A percentile compares a stretch with the other conserved stretches of the same genome.
Evolutionary conservation across 768 basidiomycete species (phyloP).

Genomic region (Lactarius vividus): DNA sequence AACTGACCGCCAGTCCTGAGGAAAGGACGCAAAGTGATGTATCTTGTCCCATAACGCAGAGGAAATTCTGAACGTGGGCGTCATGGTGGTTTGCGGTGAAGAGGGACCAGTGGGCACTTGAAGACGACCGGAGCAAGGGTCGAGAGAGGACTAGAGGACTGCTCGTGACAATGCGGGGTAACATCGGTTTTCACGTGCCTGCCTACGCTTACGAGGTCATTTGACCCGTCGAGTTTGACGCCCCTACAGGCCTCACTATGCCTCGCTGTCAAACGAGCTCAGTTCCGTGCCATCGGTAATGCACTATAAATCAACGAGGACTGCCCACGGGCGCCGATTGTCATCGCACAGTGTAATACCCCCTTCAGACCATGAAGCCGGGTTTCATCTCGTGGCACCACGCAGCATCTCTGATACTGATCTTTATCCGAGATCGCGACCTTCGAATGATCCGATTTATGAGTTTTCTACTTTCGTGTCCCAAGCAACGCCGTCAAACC

Average conservation of each 20-base stretch:
- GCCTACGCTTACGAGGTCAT: not conserved
- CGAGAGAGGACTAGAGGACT: accelerated
- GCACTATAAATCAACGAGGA: not conserved
- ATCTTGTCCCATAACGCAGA: conserved; percentile 85
- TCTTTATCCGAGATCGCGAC: conserved; percentile 2
- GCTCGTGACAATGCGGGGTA: not conserved
- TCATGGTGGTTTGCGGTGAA: conserved; percentile 33
- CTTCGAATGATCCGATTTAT: conserved; percentile 17
- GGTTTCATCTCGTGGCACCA: not conserved
- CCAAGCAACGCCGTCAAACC: conserved; percentile 1
- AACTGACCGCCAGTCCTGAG: conserved; percentile 82
- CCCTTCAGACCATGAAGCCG: not conserved
- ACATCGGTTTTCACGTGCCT: not conserved
- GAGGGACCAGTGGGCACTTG: not conserved
- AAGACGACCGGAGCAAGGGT: not conserved
- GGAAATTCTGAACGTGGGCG: conserved; percentile 63
- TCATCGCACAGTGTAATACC: not conserved
- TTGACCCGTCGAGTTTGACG: not conserved
- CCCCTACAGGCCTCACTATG: not conserved
- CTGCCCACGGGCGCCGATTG: not conserved
- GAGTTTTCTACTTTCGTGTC: not conserved
- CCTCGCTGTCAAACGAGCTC: not conserved
- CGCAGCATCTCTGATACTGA: not conserved
- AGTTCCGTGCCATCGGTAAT: not conserved
- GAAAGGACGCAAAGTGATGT: conserved; percentile 87